These are phyloP conservation scores for Aspergillus pseudoglaucus DNA, from an alignment of 2,329 filamentous ascomycete genomes.

Conservation along the genomic window DNA sequence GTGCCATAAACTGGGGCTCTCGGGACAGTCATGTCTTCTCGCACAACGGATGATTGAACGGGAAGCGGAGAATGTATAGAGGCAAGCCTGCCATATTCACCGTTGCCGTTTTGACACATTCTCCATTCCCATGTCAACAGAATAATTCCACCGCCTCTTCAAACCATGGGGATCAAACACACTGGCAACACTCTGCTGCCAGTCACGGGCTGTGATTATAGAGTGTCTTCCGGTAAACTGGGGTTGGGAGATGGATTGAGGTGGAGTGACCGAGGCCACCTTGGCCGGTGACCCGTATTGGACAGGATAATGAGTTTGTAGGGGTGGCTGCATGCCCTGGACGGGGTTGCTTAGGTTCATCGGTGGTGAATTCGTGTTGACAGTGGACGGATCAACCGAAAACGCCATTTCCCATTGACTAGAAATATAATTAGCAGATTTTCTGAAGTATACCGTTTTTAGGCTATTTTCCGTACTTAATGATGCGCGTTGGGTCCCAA, in stretches of 20 bases:
- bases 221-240: conserved; percentile 28
- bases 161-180: conserved; percentile 41
- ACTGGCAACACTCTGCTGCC: conserved; percentile 44
- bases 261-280: conserved; percentile 20
- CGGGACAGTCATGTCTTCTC: no score
- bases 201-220: conserved; percentile 40
- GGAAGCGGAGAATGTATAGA: not conserved
- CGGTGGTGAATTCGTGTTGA: conserved; percentile 36
- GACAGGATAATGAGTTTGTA: conserved; percentile 27
- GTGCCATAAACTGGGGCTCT: no score
- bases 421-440: conserved; percentile 23
- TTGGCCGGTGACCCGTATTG: conserved; percentile 28
- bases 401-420: conserved; percentile 97
- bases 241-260: conserved; percentile 29
- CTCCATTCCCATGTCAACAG: conserved; percentile 25
- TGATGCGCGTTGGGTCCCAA: conserved; percentile 86
- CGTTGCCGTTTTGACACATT: conserved; percentile 27
- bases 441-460: not conserved
- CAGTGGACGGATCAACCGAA: conserved; percentile 56
- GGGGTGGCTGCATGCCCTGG: conserved; percentile 20
- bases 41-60: not conserved
- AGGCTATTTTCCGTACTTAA: conserved; percentile 60
- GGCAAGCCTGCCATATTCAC: conserved; percentile 10
- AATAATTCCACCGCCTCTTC: conserved; percentile 40
- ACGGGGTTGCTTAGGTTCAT: conserved; percentile 30